phyloP scores from a whole-genome alignment of 129 eudicot genomes.

The Arctium minus region DNA sequence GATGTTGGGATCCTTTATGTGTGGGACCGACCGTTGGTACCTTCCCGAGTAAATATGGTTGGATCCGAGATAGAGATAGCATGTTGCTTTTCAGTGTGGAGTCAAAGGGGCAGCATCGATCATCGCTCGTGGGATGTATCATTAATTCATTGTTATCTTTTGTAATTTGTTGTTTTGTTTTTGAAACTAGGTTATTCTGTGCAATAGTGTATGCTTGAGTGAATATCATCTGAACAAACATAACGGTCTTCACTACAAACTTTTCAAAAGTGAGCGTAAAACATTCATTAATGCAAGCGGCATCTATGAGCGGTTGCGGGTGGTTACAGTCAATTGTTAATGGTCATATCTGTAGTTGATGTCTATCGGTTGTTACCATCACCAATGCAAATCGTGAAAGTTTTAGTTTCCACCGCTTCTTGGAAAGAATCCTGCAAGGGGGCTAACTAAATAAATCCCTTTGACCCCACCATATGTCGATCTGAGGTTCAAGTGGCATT shows the following conservation, averaged over 20 bases:
- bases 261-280: background rate
- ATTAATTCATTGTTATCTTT: constrained; percentile 16
- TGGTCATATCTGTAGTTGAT: no score
- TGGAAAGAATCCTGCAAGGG: no score
- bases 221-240: background rate
- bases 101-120: background rate
- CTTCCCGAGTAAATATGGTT: constrained; percentile 14
- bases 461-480: no score
- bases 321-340: no score
- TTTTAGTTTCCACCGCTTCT: no score
- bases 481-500: no score
- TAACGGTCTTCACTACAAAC: background rate
- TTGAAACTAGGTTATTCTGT: background rate
- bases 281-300: no score
- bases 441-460: no score
- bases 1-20: background rate
- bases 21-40: background rate
- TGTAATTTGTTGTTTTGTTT: constrained; percentile 1
- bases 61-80: background rate
- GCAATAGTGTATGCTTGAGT: background rate
- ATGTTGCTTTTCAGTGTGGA: background rate
- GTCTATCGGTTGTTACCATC: no score
- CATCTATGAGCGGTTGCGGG: no score
- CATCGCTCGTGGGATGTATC: constrained; percentile 12
- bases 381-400: no score